phyloP scores from a whole-genome alignment of 371 early-diverging fungal genomes.

The Thermomucor indicae-seudaticae region DNA sequence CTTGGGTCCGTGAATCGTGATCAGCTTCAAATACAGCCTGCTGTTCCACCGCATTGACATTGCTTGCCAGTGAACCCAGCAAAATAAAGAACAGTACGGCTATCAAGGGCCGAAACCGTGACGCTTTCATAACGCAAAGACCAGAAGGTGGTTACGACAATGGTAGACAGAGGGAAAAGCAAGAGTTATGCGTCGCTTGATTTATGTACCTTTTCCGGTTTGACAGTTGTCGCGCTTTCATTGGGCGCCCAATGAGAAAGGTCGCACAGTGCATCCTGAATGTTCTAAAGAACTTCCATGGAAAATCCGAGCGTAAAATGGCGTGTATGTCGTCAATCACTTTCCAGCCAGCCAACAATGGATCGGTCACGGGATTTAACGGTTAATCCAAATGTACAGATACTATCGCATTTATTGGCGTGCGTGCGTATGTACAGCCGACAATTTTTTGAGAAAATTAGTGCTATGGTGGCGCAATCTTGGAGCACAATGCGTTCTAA shows the following conservation, averaged over 20 bases:
- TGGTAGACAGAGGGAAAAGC: slow-evolving; percentile 1
- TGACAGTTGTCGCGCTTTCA: slow-evolving; percentile 1
- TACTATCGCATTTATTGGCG: too few species aligned
- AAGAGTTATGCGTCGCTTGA: not conserved
- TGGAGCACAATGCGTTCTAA: too few species aligned
- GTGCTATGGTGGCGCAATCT: too few species aligned
- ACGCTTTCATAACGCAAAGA: slow-evolving; percentile 8
- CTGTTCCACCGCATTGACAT: slow-evolving; percentile 4
- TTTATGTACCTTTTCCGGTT: not conserved
- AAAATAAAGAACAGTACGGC: slow-evolving; percentile 9
- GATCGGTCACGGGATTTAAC: too few species aligned
- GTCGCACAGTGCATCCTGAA: not conserved
- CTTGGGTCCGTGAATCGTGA: slow-evolving; percentile 12
- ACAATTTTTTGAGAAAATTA: too few species aligned
- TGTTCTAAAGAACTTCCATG: too few species aligned
- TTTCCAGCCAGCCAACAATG: too few species aligned
- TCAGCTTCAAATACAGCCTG: slow-evolving; percentile 11
- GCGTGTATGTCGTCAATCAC: too few species aligned
- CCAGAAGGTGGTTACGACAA: not conserved
- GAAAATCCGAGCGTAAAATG: too few species aligned
- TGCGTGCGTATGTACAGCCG: too few species aligned
- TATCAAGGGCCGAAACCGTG: slow-evolving; percentile 5
- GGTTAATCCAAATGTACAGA: too few species aligned
- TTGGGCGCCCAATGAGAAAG: not conserved
- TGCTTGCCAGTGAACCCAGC: slow-evolving; percentile 5